Evolutionary conservation across 768 basidiomycete genomes (phyloP), one percentile per base, ranked within the genome.

Genomic region (Suillus cothurnatus): DNA sequence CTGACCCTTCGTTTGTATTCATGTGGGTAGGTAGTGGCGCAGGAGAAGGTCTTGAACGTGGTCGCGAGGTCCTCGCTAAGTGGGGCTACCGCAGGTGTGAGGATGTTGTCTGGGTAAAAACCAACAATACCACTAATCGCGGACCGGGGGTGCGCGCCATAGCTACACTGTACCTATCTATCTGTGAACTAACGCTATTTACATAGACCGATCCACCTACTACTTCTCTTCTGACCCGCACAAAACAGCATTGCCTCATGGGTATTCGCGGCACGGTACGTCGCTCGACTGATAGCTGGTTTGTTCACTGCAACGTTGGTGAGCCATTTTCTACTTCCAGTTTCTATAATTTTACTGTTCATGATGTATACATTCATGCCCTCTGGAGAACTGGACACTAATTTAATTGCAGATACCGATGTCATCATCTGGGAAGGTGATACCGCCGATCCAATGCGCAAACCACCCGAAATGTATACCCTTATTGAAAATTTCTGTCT

Each of bases 251-350:
- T 72, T 98, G 96, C 76, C 79, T 99, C 58, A 97, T 99, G 84
- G 97, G 97, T 45, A 99, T 99, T 68, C 87, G 94, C 57, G 97
- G 97, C 17, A 99, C 97, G 2, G 97, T 99, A 15, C 87, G 97
- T 28, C 85, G 97, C 36, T 94, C 93, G 23, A 96, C 92, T 1
- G 97, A 99, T 74, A 91, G 89, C 66, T 93, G 94, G 90, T 96
- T 99, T 77, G 97, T 97, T 0, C 97, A 99, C 76, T 98, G 96
- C 74, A 99, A 99, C 77, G 92, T 99, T 69, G 94, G 93, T 93
- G 74, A 60, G 93, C 68, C 34, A 19, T 21, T 36, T 41, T n/a
- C 17, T 14, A 19, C 9, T 43, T 65, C 6, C 2, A 19, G 1
- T n/a, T 23, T 9, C 50, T 31, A 7, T 77, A 38, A 34, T n/a